Evolutionary conservation across 2,329 filamentous ascomycete genomes (phyloP), one percentile per base, ranked within the genome.

Genomic region (Scopulariopsis brevicaulis): DNA sequence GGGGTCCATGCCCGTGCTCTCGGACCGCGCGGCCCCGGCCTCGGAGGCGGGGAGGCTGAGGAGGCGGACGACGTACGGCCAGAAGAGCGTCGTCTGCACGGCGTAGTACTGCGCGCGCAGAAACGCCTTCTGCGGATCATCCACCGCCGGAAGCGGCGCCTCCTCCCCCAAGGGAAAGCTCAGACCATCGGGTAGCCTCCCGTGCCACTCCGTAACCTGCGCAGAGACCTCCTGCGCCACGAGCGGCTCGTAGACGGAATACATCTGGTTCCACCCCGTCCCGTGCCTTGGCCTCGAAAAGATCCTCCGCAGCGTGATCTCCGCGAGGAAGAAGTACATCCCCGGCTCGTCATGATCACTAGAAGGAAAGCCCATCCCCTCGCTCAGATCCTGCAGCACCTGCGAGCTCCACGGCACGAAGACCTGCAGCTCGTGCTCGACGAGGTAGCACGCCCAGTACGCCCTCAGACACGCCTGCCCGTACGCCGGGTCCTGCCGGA

Each of bases 361-460:
- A 22, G 63, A 53, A 5, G 62, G 60, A 2, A 64, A 56, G 12
- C 59, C 57, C 12, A 63, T 58, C 24, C 54, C 56, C 32, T 64
- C 60, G 48, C 59, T 24, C 40, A 59, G 25, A 54, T 59, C 59
- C 52, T 64, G 60, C 10, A 64, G 54, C 11, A 62, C 40, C 12
- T 60, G 57, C 7, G 60, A 61, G 48, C 62, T 63, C 37, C 59
- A 63, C 0, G 63, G 61, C 2, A 64, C 59, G 46, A 63, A 61
- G 15, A 56, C 58, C 54, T 64, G 63, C 20, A 64, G 60, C 34
- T 62, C 60, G 56, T 63, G 61, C 56, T 64, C 63, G n/a, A 63
- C 58, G 14, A 64, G 54, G 34, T 64, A 64, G 51, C 63, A 63
- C n/a, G 63, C 59, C 63, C 63, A 64, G 56, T 63, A 63, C 3